Conservation (phyloP, 2,329 filamentous ascomycete species). For the Moelleriella libera region DNA sequence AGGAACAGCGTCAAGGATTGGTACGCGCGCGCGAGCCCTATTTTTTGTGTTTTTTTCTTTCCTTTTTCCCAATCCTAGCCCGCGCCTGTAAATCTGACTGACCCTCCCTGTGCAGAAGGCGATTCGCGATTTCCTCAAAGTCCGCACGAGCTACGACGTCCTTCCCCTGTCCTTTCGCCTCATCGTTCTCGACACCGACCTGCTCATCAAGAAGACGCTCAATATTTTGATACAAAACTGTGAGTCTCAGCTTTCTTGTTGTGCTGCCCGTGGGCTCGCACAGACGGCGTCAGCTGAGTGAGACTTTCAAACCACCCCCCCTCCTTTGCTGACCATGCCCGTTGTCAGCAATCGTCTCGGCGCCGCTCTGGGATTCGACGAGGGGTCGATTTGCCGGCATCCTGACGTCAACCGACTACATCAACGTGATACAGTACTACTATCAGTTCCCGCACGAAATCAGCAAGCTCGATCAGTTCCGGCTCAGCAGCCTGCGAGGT, state of each 20-base stretch:
- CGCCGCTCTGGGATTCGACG: conserved; percentile 90
- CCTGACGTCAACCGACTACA: conserved; percentile 90
- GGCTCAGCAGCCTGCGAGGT: conserved; percentile 84
- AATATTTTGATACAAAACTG: conserved; percentile 94
- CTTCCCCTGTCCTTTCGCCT: conserved; percentile 90
- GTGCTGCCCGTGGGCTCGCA: background rate
- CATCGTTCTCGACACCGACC: conserved; percentile 86
- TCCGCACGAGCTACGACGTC: conserved; percentile 95
- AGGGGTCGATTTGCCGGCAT: conserved; percentile 87
- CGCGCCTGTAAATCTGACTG: conserved; percentile 2
- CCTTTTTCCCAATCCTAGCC: background rate
- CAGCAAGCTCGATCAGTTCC: conserved; percentile 83
- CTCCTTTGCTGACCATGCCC: conserved; percentile 2
- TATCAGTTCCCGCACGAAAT: conserved; percentile 91
- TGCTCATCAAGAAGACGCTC: conserved; percentile 93
- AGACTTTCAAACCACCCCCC: no score
- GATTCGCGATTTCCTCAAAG: conserved; percentile 90
- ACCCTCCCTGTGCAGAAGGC: conserved; percentile 46
- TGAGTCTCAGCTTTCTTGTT: no score
- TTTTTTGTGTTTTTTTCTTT: background rate
- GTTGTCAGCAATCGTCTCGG: conserved; percentile 76
- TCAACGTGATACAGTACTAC: conserved; percentile 98
- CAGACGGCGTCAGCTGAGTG: no score
- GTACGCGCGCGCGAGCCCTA: conserved; percentile 32
- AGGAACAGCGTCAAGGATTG: conserved; percentile 65